A percentile compares a stretch with the other conserved stretches of the same genome.
These are phyloP conservation scores for Bidens hawaiensis DNA, from an alignment of 140 eudicot genomes.

Conservation along the genomic window DNA sequence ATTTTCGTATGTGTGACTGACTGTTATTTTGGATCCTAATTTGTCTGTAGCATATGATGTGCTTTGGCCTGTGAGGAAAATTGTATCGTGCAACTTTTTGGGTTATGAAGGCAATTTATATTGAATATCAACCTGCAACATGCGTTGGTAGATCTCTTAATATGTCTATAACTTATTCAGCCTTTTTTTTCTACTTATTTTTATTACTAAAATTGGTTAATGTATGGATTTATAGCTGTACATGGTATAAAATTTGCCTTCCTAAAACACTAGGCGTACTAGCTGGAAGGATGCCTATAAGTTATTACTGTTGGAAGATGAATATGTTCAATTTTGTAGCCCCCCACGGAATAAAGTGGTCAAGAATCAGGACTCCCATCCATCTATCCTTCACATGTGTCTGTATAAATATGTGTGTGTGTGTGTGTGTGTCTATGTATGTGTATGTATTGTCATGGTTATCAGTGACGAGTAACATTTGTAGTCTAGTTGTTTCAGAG, in stretches of 20 bases:
- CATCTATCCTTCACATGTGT: neutral
- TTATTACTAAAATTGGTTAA: neutral
- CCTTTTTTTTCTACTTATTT: too few relatives aligned
- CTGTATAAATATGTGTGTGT: neutral
- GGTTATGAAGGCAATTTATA: neutral
- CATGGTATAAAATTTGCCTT: neutral
- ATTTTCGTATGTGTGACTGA: neutral
- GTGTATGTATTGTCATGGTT: neutral
- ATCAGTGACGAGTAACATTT: neutral
- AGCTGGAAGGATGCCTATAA: neutral
- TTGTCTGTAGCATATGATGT: neutral
- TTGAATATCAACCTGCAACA: too few relatives aligned
- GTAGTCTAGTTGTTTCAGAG: neutral
- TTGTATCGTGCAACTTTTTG: neutral
- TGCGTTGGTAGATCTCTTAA: too few relatives aligned
- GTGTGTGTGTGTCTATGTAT: neutral
- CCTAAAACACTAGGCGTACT: neutral
- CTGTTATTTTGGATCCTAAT: neutral
- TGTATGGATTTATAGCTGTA: neutral
- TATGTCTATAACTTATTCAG: too few relatives aligned
- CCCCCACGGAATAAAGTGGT: neutral
- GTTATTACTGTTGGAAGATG: neutral
- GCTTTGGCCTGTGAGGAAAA: neutral
- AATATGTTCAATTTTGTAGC: neutral
- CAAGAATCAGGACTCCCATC: neutral